Conservation (phyloP, 1,139 yeast genomes). For the Diutina ranongensis region DNA sequence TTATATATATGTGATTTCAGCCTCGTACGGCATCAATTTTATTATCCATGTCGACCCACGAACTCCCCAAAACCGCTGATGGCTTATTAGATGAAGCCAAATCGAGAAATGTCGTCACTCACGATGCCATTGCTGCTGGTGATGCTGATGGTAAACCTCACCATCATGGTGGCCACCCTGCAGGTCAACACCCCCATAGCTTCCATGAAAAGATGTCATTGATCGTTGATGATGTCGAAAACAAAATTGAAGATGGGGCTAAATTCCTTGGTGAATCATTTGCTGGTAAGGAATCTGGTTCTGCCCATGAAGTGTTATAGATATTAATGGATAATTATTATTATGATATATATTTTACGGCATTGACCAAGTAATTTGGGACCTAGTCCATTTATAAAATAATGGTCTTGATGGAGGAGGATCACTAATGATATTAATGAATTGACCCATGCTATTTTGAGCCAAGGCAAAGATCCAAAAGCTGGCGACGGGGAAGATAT, state of each 20-base stretch:
- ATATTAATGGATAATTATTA: too few species aligned
- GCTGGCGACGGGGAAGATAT: not conserved
- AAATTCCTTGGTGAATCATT: not conserved
- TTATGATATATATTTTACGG: not conserved
- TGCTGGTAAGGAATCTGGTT: conserved; percentile 4
- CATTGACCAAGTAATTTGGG: not conserved
- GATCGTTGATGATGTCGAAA: not conserved
- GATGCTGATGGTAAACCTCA: conserved; percentile 1
- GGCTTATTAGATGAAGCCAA: not conserved
- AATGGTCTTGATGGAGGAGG: not conserved
- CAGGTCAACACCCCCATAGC: not conserved
- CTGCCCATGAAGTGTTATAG: conserved; percentile 4
- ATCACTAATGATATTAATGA: not conserved
- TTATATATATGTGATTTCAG: too few species aligned
- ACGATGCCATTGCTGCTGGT: conserved; percentile 1
- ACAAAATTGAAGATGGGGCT: conserved; percentile 5
- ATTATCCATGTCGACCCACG: not conserved
- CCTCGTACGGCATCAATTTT: not conserved
- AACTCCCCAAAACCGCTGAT: not conserved
- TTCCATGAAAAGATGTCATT: not conserved
- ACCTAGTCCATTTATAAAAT: not conserved
- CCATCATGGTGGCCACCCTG: conserved; percentile 5
- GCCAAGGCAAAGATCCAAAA: not conserved
- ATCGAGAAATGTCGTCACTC: not conserved
- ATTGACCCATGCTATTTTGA: not conserved